A percentile compares a stretch with the other conserved stretches of the same genome.
phyloP scores from a whole-genome alignment of 73 alveolate genomes.

The Tetrahymena elliotti region DNA sequence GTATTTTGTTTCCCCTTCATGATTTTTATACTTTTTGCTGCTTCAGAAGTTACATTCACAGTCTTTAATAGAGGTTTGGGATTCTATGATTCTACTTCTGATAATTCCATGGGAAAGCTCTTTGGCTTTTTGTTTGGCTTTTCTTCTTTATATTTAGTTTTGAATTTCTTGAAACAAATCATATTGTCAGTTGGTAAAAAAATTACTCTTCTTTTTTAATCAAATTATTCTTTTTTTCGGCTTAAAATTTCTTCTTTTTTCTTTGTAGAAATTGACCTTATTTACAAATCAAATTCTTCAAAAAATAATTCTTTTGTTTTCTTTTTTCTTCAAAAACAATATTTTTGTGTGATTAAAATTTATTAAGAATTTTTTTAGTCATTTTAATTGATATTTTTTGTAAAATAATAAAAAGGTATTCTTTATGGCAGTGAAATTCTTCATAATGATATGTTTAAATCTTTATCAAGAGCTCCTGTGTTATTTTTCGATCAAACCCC shows the following conservation, averaged over 20 bases:
- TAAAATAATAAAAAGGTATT: background rate
- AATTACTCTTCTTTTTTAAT: background rate
- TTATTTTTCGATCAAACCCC: conserved; percentile 14
- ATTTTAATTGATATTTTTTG: background rate
- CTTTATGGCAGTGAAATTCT: background rate
- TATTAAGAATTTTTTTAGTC: background rate
- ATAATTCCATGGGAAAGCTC: background rate
- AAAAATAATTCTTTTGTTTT: too few relatives aligned
- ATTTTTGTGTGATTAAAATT: too few relatives aligned
- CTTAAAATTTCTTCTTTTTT: too few relatives aligned
- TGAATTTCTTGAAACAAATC: background rate
- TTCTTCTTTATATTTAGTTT: background rate
- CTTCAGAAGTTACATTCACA: background rate
- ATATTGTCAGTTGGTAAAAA: background rate
- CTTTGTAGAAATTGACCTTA: too few relatives aligned
- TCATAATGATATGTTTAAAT: conserved; percentile 14
- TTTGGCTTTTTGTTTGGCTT: background rate
- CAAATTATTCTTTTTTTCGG: too few relatives aligned
- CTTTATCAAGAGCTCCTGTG: conserved; percentile 12
- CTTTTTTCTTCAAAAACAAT: too few relatives aligned
- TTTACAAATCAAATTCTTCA: too few relatives aligned
- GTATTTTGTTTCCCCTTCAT: background rate
- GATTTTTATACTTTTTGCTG: background rate
- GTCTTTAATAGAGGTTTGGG: background rate
- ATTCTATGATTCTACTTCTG: background rate